Base-by-base conservation (phyloP, 176 grass and related monocot species). In the Phoenix dactylifera region DNA sequence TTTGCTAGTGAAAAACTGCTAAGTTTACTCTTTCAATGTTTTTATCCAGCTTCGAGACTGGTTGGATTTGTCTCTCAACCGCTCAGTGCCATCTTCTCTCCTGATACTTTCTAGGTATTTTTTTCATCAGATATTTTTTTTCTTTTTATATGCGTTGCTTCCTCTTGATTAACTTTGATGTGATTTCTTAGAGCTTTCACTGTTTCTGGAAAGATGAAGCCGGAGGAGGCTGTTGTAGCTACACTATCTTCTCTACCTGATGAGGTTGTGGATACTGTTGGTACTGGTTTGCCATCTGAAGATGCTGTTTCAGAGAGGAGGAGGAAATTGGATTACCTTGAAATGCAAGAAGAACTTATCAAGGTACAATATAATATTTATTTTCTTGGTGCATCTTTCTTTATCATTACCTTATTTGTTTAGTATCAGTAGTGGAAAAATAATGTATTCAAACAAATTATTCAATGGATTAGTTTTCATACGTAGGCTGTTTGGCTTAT, bases 321-420 rank as follows among this genome's bases (percentile, higher is more conserved):
- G 65, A 87, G 76, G 66, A 92, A 86, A 70, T 80, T 92, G 63
- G 87, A 92, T 68, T 98, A 92, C 88, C 84, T 98, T 49, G 84
- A 92, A 76, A 88, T 98, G 93, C 93, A 98, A 74, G 93, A 98
- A 86, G 88, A 98, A 74, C 88, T 92, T 74, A 98, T 98, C 68
- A 92, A 98, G 85, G 93, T 92, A 74, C 58, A 16, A 67, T 66
- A 39, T 39, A 9, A 39, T 39, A 7, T 39, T 25, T 25, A 25
- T 25, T 25, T 25, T 25, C 24, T 25, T 25, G 24, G 3, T 25
- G 24, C 24, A 25, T 25, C 1, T 25, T 25, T 3, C 24, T 25
- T 25, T 25, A 25, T 25, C 24, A 25, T 25, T 25, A 25, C 24
- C 24, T 2, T 1, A 25, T 25, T 25, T 25, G 24, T 25, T 25